Evolutionary conservation across 2,329 filamentous ascomycete genomes (phyloP), one percentile per base, ranked within the genome.

Genomic region (Venturia aucupariae): DNA sequence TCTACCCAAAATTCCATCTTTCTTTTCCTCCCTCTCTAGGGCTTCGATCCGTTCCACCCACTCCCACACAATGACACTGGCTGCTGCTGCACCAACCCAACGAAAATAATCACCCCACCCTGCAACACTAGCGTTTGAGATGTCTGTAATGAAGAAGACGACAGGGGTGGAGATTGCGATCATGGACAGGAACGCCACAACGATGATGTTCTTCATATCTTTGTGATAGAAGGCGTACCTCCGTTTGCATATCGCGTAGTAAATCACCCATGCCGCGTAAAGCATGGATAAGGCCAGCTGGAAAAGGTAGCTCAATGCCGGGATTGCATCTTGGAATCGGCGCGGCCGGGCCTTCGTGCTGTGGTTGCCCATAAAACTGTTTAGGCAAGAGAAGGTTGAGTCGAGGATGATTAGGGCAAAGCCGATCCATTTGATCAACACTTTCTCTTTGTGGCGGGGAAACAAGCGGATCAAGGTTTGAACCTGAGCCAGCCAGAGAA

Each of bases 341-440:
- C 86, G 82, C 1, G 90, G 90, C 66, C 86, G 83, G 24, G 82
- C 81, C 51, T 51, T 51, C 3, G 51, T 19, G 60, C 78, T 82
- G 41, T 82, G 79, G 62, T 83, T 78, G 38, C 83, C 82, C 62
- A 84, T 75, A 72, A 97, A 97, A 71, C 90, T 94, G 79, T 97
- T 95, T 65, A 97, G 83, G 60, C 89, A 91, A 71, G 89, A 92
- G 75, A 99, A 99, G 13, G 92, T 86, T 54, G 93, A 87, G 73
- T 97, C 93, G 66, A 97, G 82, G 0, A 91, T 85, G 71, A 99
- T 97, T 65, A 99, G 84, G 3, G 89, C 92, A 73, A 97, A 97
- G 1, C 93, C 94, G 19, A 93, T 91, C 93, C 93, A 99, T 78
- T 97, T 97, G 78, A 99, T 99, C 69, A 97, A 90, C 62, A 97